phyloP scores from a whole-genome alignment of 768 basidiomycete genomes.

The Calocybe indica region DNA sequence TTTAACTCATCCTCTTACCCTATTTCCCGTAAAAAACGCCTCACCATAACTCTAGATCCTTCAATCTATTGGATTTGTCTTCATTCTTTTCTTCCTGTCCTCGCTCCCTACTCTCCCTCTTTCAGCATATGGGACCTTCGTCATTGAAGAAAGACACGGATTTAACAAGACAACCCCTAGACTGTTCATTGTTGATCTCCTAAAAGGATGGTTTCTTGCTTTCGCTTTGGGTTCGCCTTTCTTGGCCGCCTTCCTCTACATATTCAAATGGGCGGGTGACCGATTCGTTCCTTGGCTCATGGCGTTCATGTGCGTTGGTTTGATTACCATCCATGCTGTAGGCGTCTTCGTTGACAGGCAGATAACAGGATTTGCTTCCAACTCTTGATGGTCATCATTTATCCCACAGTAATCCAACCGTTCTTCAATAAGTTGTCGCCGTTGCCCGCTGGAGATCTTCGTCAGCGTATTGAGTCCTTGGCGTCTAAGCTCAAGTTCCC shows the following conservation, averaged over 20 bases:
- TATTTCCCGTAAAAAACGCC: background rate
- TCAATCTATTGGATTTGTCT: constrained; percentile 78
- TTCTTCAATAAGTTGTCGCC: constrained; percentile 97
- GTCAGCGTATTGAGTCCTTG: constrained; percentile 69
- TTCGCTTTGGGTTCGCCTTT: constrained; percentile 78
- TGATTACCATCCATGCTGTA: background rate
- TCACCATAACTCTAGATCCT: constrained; percentile 47
- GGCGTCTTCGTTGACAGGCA: background rate
- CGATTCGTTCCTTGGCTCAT: constrained; percentile 92
- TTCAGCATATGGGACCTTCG: constrained; percentile 83
- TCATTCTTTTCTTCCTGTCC: constrained; percentile 58
- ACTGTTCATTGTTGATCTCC: constrained; percentile 71
- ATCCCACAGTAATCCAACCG: constrained; percentile 87
- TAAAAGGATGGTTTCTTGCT: constrained; percentile 75
- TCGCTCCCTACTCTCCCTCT: constrained; percentile 70
- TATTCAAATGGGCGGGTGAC: constrained; percentile 92
- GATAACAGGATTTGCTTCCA: constrained; percentile 69
- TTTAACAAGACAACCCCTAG: constrained; percentile 90
- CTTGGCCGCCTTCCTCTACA: constrained; percentile 78
- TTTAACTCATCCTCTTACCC: background rate
- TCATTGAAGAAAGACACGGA: constrained; percentile 90
- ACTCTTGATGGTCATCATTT: constrained; percentile 74
- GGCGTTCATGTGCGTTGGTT: constrained; percentile 73
- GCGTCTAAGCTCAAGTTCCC: constrained; percentile 87
- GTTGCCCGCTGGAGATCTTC: constrained; percentile 69